Conservation (phyloP, 2,329 filamentous ascomycete species). For the Botryotinia globosa region DNA sequence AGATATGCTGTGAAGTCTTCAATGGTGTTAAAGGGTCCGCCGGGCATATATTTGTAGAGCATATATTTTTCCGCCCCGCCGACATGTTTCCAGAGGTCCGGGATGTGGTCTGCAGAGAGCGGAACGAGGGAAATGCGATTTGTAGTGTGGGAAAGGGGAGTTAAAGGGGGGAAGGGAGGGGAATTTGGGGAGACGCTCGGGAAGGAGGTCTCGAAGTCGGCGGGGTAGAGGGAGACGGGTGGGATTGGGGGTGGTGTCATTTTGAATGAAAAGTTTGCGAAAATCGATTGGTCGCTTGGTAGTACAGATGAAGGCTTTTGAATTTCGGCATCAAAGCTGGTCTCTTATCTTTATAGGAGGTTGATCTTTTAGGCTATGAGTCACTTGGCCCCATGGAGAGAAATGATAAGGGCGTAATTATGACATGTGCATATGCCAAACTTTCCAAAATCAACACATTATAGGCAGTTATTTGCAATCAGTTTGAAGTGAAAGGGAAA, state of each 20-base stretch:
- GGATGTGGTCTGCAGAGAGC: conserved; percentile 25
- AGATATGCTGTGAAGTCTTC: conserved; percentile 37
- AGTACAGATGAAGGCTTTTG: not conserved
- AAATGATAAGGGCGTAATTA: not conserved
- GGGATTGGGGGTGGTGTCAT: not conserved
- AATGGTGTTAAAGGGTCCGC: conserved; percentile 40
- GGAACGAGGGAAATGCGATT: conserved; percentile 28
- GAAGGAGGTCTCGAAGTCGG: conserved; percentile 8
- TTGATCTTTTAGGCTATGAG: not conserved
- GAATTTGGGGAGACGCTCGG: not conserved
- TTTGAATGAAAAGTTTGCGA: not conserved
- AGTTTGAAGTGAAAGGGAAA: conserved; percentile 2
- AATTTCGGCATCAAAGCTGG: not conserved
- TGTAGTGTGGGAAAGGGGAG: conserved; percentile 17
- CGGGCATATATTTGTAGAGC: conserved; percentile 45
- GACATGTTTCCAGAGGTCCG: conserved; percentile 28
- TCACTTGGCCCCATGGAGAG: not conserved
- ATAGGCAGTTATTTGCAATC: not conserved
- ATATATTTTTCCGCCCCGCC: conserved; percentile 25
- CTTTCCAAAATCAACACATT: not conserved
- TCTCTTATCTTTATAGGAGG: not conserved
- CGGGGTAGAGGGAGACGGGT: not conserved
- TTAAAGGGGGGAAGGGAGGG: conserved; percentile 4
- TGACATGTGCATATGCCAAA: not conserved
- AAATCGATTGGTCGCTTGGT: not conserved